Percentiles rank a stretch among this genome's conserved stretches.
Conservation (phyloP, 495 filamentous ascomycete genomes). For the Neurospora pannonica region DNA sequence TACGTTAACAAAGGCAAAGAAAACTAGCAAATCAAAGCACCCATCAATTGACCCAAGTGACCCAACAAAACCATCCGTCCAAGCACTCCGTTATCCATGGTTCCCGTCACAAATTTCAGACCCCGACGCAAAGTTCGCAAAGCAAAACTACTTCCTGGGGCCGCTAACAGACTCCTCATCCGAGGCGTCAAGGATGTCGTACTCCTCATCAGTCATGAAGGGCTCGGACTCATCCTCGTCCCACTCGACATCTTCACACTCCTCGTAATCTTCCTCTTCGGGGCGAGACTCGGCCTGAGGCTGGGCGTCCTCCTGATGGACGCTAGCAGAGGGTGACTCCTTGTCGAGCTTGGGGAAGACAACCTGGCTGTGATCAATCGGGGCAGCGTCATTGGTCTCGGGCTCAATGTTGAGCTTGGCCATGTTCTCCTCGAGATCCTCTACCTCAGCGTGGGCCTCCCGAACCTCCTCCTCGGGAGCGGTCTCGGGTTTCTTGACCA, state of each 20-base stretch:
- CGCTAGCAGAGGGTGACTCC: slow-evolving; percentile 77
- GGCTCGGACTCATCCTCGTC: slow-evolving; percentile 52
- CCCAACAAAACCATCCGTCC: not conserved
- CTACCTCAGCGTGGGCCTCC: slow-evolving; percentile 3
- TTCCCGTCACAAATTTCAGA: slow-evolving; percentile 8
- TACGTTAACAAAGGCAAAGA: not conserved
- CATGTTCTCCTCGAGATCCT: slow-evolving; percentile 13
- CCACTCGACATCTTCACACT: slow-evolving; percentile 48
- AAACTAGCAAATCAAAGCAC: not conserved
- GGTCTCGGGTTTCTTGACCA: slow-evolving; percentile 40
- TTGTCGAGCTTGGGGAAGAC: slow-evolving; percentile 96
- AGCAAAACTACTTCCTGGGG: not conserved
- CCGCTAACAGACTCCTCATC: slow-evolving; percentile 66
- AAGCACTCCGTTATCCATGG: slow-evolving; percentile 6
- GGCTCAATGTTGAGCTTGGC: slow-evolving; percentile 12
- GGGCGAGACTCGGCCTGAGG: slow-evolving; percentile 16
- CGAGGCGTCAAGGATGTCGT: slow-evolving; percentile 90
- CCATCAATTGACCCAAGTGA: not conserved
- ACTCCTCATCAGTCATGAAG: slow-evolving; percentile 95
- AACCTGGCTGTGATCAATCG: slow-evolving; percentile 54
- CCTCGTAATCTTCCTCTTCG: slow-evolving; percentile 56
- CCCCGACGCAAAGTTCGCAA: not conserved
- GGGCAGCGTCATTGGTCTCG: slow-evolving; percentile 7
- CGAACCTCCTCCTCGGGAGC: slow-evolving; percentile 1
- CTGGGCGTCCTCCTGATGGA: slow-evolving; percentile 48